phyloP scores from a whole-genome alignment of 805 yeast species.

The Candida alai region DNA sequence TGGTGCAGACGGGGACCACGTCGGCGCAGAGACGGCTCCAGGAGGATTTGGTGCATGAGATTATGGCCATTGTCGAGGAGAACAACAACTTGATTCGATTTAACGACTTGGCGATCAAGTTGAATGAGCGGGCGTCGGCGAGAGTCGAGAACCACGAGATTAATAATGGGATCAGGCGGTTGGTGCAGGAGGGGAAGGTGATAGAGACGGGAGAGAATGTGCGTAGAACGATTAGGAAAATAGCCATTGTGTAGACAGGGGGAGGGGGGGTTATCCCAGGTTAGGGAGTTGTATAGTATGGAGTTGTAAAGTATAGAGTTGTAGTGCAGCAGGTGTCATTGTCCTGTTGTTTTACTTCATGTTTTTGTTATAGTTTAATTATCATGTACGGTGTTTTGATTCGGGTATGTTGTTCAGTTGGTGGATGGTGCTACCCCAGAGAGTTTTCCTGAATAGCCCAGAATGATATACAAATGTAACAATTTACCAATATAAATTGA shows the following conservation, averaged over 20 bases:
- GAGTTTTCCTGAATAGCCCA: too few species aligned
- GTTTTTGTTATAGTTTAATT: background rate
- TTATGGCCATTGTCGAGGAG: constrained; percentile 52
- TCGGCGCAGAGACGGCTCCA: constrained; percentile 76
- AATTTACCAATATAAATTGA: too few species aligned
- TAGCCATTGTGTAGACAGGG: constrained; percentile 11
- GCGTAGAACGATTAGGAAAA: constrained; percentile 51
- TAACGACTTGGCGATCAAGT: constrained; percentile 51
- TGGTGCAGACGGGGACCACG: constrained; percentile 94
- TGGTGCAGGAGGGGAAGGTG: constrained; percentile 69
- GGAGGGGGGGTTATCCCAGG: background rate
- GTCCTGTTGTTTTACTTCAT: constrained; percentile 8
- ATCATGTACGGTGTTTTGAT: too few species aligned
- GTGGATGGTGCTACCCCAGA: too few species aligned
- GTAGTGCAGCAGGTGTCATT: too few species aligned
- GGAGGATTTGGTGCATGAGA: constrained; percentile 65
- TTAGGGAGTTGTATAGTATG: too few species aligned
- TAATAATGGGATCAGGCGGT: constrained; percentile 59
- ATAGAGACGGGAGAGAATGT: constrained; percentile 69
- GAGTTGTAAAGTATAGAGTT: too few species aligned
- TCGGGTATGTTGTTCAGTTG: too few species aligned
- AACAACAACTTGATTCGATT: constrained; percentile 49
- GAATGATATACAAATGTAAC: too few species aligned
- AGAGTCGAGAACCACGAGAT: constrained; percentile 70
- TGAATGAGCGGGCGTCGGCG: constrained; percentile 63